phyloP scores from a whole-genome alignment of 1,284 basidiomycete species.

The Sporisorium graminicola region DNA sequence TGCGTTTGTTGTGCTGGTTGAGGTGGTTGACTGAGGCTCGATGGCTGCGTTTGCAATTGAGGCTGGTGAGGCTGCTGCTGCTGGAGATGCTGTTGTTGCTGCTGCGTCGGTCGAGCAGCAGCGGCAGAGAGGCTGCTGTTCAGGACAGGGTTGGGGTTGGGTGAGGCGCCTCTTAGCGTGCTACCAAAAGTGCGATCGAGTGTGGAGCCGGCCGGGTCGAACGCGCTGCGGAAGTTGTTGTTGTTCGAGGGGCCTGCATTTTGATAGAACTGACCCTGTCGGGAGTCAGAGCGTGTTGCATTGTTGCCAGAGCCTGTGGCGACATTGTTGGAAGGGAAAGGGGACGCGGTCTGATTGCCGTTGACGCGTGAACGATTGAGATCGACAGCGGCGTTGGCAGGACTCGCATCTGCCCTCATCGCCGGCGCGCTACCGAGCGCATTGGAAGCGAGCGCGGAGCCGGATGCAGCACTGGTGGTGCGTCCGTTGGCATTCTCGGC shows the following conservation, averaged over 20 bases:
- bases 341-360: constrained; percentile 22
- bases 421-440: constrained; percentile 6
- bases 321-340: constrained; percentile 22
- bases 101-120: constrained; percentile 19
- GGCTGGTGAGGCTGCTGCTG: constrained; percentile 21
- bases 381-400: constrained; percentile 25
- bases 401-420: constrained; percentile 25
- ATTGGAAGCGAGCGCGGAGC: background rate
- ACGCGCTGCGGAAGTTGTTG: constrained; percentile 29
- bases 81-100: constrained; percentile 6
- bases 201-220: constrained; percentile 27
- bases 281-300: constrained; percentile 28
- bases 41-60: constrained; percentile 23
- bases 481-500: constrained; percentile 14
- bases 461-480: constrained; percentile 6
- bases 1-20: constrained; percentile 25
- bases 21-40: constrained; percentile 17
- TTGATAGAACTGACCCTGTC: constrained; percentile 30
- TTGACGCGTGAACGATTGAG: constrained; percentile 37
- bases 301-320: constrained; percentile 10
- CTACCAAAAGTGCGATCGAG: constrained; percentile 45
- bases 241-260: constrained; percentile 21
- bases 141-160: constrained; percentile 17
- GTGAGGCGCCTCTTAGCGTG: constrained; percentile 40
- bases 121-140: constrained; percentile 34